These are phyloP conservation scores for Backusella mclennaniae DNA, from an alignment of 192 early-diverging fungal species.

Conservation along the genomic window DNA sequence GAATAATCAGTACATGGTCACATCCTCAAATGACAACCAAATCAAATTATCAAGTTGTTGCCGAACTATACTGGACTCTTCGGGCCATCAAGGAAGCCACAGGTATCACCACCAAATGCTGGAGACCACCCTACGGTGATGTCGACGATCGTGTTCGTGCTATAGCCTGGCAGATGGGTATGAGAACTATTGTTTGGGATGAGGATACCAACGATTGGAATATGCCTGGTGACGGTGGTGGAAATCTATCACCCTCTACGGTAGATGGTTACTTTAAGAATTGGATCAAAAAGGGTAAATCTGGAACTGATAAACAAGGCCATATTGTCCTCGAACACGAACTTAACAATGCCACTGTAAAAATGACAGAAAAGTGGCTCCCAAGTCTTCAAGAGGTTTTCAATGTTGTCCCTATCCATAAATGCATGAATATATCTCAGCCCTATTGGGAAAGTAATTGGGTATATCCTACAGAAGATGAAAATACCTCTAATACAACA, in stretches of 20 bases:
- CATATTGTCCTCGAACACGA: conserved; percentile 45
- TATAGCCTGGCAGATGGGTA: conserved; percentile 50
- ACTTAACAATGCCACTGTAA: conserved; percentile 38
- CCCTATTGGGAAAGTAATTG: conserved; percentile 41
- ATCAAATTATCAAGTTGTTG: conserved; percentile 55
- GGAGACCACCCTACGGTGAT: conserved; percentile 58
- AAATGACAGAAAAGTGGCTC: conserved; percentile 43
- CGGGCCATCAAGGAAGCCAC: conserved; percentile 41
- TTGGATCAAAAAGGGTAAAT: conserved; percentile 25
- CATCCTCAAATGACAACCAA: conserved; percentile 52
- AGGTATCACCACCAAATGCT: conserved; percentile 46
- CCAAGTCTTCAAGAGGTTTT: conserved; percentile 36
- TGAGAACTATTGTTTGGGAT: conserved; percentile 34
- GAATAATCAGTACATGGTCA: conserved; percentile 43
- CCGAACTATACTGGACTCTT: conserved; percentile 59
- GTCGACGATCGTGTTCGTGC: conserved; percentile 57
- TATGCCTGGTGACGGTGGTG: conserved; percentile 24
- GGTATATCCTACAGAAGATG: conserved; percentile 30
- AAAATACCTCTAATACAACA: not conserved
- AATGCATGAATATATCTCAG: conserved; percentile 36
- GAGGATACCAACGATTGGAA: conserved; percentile 36
- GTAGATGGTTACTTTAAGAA: conserved; percentile 33
- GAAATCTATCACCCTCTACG: conserved; percentile 17
- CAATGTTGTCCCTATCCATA: conserved; percentile 32
- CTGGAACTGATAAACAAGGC: conserved; percentile 17